These are phyloP conservation scores for Ascochyta viciae-villosae DNA, from an alignment of 2,329 filamentous ascomycete species.

Conservation along the genomic window DNA sequence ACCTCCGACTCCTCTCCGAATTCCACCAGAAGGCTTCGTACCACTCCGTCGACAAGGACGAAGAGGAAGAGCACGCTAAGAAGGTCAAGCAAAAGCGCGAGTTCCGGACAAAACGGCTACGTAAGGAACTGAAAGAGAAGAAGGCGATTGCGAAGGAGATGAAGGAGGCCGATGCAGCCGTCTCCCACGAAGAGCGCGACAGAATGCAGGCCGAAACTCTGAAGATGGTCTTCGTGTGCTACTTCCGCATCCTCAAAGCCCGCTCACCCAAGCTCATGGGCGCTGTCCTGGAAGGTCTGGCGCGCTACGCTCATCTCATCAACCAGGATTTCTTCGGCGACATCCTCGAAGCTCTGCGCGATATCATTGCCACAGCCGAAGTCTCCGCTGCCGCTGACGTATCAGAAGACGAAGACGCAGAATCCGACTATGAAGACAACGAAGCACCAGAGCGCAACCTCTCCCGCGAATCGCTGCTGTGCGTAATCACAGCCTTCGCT, in stretches of 20 bases:
- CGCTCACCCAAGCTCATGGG: slow-evolving; percentile 87
- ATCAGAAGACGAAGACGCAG: slow-evolving; percentile 54
- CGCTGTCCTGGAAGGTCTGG: slow-evolving; percentile 92
- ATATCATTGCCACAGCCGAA: slow-evolving; percentile 79
- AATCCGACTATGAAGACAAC: slow-evolving; percentile 57
- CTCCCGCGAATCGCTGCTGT: slow-evolving; percentile 87
- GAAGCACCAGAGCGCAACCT: slow-evolving; percentile 65
- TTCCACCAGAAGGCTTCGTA: slow-evolving; percentile 84
- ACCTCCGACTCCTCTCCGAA: slow-evolving; percentile 85
- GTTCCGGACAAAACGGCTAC: slow-evolving; percentile 86
- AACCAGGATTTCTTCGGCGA: slow-evolving; percentile 99
- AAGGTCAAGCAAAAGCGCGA: slow-evolving; percentile 77
- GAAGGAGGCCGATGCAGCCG: slow-evolving; percentile 86
- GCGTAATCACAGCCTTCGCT: slow-evolving; percentile 96
- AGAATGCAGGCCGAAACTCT: slow-evolving; percentile 94
- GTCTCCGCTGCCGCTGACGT: slow-evolving; percentile 56
- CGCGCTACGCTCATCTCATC: slow-evolving; percentile 94
- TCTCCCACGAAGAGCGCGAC: slow-evolving; percentile 91
- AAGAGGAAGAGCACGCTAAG: slow-evolving; percentile 59
- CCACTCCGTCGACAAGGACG: slow-evolving; percentile 72
- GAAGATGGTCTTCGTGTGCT: slow-evolving; percentile 92
- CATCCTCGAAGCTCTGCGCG: slow-evolving; percentile 90
- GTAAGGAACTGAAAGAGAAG: slow-evolving; percentile 83
- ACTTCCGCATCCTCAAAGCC: slow-evolving; percentile 92
- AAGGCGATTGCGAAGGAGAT: slow-evolving; percentile 92